Base-by-base conservation (phyloP, 2,329 filamentous ascomycete species). In the Botrytis galanthina region DNA sequence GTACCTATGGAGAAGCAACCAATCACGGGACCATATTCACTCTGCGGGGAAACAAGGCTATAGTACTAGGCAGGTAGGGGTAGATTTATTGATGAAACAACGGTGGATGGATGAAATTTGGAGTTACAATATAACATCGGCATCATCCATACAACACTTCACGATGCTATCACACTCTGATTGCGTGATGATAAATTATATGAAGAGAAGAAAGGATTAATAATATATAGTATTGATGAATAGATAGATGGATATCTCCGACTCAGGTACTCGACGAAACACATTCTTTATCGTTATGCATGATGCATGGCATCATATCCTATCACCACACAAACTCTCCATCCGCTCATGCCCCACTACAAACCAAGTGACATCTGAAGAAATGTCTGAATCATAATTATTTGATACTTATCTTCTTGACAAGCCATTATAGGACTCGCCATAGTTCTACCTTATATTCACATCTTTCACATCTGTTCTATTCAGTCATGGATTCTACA, bases 401-500 rank as follows among this genome's bases (percentile, higher is more conserved):
- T 42, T n/a, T 39, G 6, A 48, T 29, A 32, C 9, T 7, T 18
- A 18, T 39, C 26, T 14, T 39, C 26, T 14, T 18, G 26, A 63
- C 22, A 70, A 46, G 12, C 20, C 22, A 37, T 32, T 10, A 3
- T 26, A 70, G n/a, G 29, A 62, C 54, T 46, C 22, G 6, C 48
- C 5, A 32, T n/a, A 9, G 44, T 22, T 46, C 44, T 9, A 14
- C n/a, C 64, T 4, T 63, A 5, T 48, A 51, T 48, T 59, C 44
- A 32, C 44, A 62, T 51, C 54, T 44, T 70, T 69, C 26, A 42
- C 20, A 12, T 42, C 37, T 12, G 3, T 60, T 60, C 54, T 68
- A 62, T 37, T n/a, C 68, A 12, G 61, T 61, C 44, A 81, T 81
- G 79, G 75, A 75, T 48, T 78, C 75, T 26, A 60, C 74, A 14